Evolutionary conservation across 192 early-diverging fungal species (phyloP), one percentile per base, ranked within the genome.

Genomic region (Irineochytrium annulatum): DNA sequence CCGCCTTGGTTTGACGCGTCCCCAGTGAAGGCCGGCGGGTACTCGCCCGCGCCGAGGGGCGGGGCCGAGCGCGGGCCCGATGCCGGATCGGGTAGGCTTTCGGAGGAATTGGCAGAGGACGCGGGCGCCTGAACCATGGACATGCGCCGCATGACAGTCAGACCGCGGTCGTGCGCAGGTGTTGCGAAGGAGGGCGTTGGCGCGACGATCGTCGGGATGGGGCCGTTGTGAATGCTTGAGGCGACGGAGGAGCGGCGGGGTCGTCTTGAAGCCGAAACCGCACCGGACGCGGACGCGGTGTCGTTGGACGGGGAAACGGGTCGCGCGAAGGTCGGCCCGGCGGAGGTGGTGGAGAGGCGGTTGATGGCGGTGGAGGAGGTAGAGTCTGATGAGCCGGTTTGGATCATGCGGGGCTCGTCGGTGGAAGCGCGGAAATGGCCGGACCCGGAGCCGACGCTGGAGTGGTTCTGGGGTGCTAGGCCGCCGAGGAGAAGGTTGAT

Each of bases 111-210:
- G n/a, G 30, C 17, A 3, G 57, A 33, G 5, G 20, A 6, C 30
- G 27, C 57, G 14, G 17, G n/a, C 43, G n/a, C n/a, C n/a, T n/a
- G n/a, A 28, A 77, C 75, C 71, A 70, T 70, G 34, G 75, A 69
- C 75, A 77, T 77, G 27, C 75, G 59, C 8, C 63, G 63, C 46
- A 73, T 57, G 27, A 71, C 31, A 19, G 35, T 43, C 2, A 61
- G 35, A 46, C 65, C 66, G 13, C 70, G 66, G 44, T 63, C 62
- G 2, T 55, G 46, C 30, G 55, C 44, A 3, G 43, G n/a, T 14
- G 35, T 30, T 0, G 43, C 16, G 16, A 34, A 39, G 16, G 55
- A 14, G 17, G 30, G 4, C 20, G 30, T n/a, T n/a, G n/a, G n/a
- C n/a, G n/a, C n/a, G n/a, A n/a, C 33, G 53, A 6, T 32, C 13